Percentiles rank a stretch among this genome's conserved stretches.
Evolutionary conservation across 108 stramenopile species (phyloP).

Genomic region (Phaeodactylum tricornutum): DNA sequence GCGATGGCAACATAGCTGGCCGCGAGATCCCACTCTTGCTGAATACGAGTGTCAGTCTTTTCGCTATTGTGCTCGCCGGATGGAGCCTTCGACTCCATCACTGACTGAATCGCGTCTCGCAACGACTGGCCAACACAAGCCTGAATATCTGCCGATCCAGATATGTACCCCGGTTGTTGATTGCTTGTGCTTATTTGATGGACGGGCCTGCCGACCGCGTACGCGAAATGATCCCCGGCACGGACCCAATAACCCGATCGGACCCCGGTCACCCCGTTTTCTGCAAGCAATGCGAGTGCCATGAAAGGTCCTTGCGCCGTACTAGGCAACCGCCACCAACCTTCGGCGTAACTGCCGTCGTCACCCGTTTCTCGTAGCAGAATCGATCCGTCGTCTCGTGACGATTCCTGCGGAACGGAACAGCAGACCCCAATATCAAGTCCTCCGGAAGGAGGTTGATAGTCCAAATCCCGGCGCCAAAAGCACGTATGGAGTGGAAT

Average conservation of each 20-base stretch:
- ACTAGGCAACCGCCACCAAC: slow-evolving; percentile 25
- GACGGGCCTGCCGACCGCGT: slow-evolving; percentile 30
- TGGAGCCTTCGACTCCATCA: background rate
- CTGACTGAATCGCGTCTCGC: background rate
- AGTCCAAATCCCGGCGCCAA: slow-evolving; percentile 33
- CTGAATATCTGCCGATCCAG: slow-evolving; percentile 5
- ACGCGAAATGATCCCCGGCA: slow-evolving; percentile 30
- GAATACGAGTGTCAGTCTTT: background rate
- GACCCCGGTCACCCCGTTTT: slow-evolving; percentile 5
- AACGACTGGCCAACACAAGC: slow-evolving; percentile 5
- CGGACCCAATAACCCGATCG: slow-evolving; percentile 37
- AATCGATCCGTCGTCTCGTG: slow-evolving; percentile 27
- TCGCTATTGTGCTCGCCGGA: background rate
- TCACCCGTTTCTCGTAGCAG: slow-evolving; percentile 32
- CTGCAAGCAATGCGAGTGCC: slow-evolving; percentile 21
- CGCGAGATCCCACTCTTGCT: background rate
- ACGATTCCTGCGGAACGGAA: background rate
- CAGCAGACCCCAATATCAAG: slow-evolving; percentile 40
- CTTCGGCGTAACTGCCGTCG: slow-evolving; percentile 43
- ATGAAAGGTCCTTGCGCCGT: slow-evolving; percentile 20
- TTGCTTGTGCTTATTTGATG: no score
- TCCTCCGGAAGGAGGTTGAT: slow-evolving; percentile 30
- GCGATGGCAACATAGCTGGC: slow-evolving; percentile 12
- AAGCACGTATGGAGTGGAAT: slow-evolving; percentile 29
- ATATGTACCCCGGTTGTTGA: no score